Percentiles rank a stretch among this genome's conserved stretches.
Conservation (phyloP, 148 eudicot genomes). For the Rhododendron molle region DNA sequence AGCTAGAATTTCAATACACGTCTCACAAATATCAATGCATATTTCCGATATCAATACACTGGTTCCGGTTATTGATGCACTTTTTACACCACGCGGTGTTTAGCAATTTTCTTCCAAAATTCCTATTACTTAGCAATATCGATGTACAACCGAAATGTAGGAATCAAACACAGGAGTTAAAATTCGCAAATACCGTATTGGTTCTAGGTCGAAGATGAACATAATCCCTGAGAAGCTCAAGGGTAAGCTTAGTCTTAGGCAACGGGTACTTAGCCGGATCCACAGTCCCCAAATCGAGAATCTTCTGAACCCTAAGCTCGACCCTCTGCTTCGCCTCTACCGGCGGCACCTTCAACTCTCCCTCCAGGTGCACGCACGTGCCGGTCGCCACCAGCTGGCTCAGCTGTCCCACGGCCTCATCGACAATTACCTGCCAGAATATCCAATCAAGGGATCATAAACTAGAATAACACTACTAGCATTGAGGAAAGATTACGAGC, state of each 20-base stretch:
- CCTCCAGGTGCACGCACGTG: constrained; percentile 54
- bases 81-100: neutral
- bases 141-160: neutral
- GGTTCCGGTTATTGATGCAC: neutral
- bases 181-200: constrained; percentile 42
- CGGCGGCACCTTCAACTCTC: constrained; percentile 56
- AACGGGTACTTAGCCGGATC: constrained; percentile 76
- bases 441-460: neutral
- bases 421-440: constrained; percentile 28
- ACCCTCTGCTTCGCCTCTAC: constrained; percentile 58
- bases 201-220: constrained; percentile 84
- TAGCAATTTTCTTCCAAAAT: neutral
- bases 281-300: constrained; percentile 50
- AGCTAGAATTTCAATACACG: neutral
- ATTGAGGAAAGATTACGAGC: neutral
- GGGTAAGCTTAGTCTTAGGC: constrained; percentile 71
- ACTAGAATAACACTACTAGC: neutral
- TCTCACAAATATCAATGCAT: neutral
- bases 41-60: neutral
- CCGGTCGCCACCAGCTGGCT: constrained; percentile 48
- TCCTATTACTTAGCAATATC: neutral
- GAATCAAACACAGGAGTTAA: neutral
- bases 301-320: constrained; percentile 52
- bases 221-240: constrained; percentile 67
- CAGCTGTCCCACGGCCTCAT: constrained; percentile 33